These are phyloP conservation scores for Clarkia xantiana DNA, from an alignment of 345 rosid species.

Conservation along the genomic window DNA sequence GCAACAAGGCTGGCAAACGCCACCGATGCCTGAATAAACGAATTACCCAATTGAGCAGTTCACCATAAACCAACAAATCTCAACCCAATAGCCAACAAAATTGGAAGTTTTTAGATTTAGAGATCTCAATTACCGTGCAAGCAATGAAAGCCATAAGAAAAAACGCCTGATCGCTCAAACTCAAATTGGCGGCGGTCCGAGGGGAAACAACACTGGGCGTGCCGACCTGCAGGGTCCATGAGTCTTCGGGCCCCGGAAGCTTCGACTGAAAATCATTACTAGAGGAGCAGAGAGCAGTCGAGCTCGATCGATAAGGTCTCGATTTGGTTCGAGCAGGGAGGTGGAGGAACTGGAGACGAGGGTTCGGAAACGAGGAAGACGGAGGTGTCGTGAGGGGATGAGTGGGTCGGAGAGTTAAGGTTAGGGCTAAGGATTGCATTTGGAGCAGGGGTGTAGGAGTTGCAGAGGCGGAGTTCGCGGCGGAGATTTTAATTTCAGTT, in stretches of 20 bases:
- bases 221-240: slow-evolving; percentile 36
- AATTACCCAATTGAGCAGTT: background rate
- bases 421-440: slow-evolving; percentile 13
- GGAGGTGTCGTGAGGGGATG: slow-evolving; percentile 9
- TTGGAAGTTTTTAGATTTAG: background rate
- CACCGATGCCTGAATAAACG: slow-evolving; percentile 34
- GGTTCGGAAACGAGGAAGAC: slow-evolving; percentile 10
- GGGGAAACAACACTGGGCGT: slow-evolving; percentile 29
- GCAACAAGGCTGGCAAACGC: slow-evolving; percentile 69
- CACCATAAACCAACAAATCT: slow-evolving; percentile 2
- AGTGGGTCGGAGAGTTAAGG: slow-evolving; percentile 4
- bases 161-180: slow-evolving; percentile 60
- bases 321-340: slow-evolving; percentile 6
- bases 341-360: slow-evolving; percentile 10
- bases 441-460: background rate
- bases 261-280: slow-evolving; percentile 9
- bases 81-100: background rate
- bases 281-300: slow-evolving; percentile 19
- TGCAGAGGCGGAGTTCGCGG: slow-evolving; percentile 12
- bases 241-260: slow-evolving; percentile 5
- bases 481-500: background rate
- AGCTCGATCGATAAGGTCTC: slow-evolving; percentile 14
- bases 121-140: slow-evolving; percentile 45
- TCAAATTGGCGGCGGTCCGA: slow-evolving; percentile 26
- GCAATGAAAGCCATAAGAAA: slow-evolving; percentile 62